Evolutionary conservation across 129 eudicot genomes (phyloP).

Genomic region (Arctium lappa): DNA sequence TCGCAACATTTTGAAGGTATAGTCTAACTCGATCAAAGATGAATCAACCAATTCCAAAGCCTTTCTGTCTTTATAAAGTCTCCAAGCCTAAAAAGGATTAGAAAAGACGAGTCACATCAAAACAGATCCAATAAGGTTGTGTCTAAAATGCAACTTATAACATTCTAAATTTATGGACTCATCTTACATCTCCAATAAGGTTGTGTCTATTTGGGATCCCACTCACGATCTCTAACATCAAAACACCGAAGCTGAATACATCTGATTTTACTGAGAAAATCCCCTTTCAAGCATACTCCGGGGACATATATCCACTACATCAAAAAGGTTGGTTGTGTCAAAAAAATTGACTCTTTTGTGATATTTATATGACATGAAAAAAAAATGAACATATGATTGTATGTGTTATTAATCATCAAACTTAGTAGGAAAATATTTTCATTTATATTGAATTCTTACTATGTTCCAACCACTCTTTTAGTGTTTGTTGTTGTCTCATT

Average conservation of each 20-base stretch:
- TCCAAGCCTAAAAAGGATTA: conserved; percentile 21
- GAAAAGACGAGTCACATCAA: not conserved
- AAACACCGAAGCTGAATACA: conserved; percentile 32
- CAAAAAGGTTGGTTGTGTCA: not conserved
- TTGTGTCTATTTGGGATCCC: conserved; percentile 29
- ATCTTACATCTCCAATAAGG: conserved; percentile 33
- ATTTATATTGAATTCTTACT: conserved; percentile 20
- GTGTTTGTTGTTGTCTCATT: conserved; percentile 36
- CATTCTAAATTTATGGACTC: not conserved
- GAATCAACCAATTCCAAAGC: conserved; percentile 7
- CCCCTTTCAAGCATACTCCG: conserved; percentile 30
- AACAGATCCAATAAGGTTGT: too few relatives aligned
- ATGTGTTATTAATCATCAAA: too few relatives aligned
- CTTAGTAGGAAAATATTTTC: not conserved
- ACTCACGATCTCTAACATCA: conserved; percentile 31
- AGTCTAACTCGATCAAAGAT: not conserved
- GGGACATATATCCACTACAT: conserved; percentile 38
- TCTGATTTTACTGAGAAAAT: conserved; percentile 30
- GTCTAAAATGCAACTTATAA: not conserved
- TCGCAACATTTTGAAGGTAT: not conserved
- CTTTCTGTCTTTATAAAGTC: conserved; percentile 19
- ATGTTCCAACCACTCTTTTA: conserved; percentile 46
- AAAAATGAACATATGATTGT: not conserved
- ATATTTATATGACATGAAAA: not conserved
- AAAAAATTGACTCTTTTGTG: not conserved